Base-by-base conservation (phyloP, 495 filamentous ascomycete species). In the Ascodesmis nigricans region DNA sequence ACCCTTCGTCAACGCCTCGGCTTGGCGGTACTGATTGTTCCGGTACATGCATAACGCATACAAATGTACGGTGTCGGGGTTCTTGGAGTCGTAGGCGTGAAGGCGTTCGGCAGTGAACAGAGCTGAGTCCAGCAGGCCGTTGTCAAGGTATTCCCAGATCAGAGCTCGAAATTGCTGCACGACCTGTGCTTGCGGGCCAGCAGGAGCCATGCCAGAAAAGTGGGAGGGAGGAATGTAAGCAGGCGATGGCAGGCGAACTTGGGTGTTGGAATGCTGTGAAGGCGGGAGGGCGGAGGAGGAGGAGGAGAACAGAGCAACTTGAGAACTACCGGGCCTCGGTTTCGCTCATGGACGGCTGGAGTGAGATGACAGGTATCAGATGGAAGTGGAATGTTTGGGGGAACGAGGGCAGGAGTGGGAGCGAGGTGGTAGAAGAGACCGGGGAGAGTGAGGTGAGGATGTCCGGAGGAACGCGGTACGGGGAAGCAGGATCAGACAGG, bases 141-240 rank as follows among this genome's bases (percentile, higher is more conserved):
- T 90, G 56, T 97, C 87, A 52, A 97, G 69, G 50, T 91, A 73
- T 57, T 95, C 91, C 55, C 81, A 77, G 40, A 95, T 71, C 33
- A 79, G 64, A 49, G 87, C 76, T 50, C 75, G 67, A 44, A 95
- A 60, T 55, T 91, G 77, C 52, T 62, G 61, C 25, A 74, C 61
- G 43, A 82, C 64, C 51, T 73, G 63, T 11, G 65, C 53, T 42
- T 63, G 68, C 13, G 43, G 26, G 24, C 20, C 66, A 66, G 43
- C 26, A 20, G 43, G 45, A 14, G 33, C 40, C 46, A 48, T 46
- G 16, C 45, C 24, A 11, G 32, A 16, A 29, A 35, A 35, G 37
- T 45, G n/a, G n/a, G n/a, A n/a, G n/a, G n/a, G n/a, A n/a, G n/a
- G n/a, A n/a, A n/a, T n/a, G n/a, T n/a, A n/a, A n/a, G n/a, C n/a